Base-by-base conservation (phyloP, 768 basidiomycete species). In the Russula abietina region DNA sequence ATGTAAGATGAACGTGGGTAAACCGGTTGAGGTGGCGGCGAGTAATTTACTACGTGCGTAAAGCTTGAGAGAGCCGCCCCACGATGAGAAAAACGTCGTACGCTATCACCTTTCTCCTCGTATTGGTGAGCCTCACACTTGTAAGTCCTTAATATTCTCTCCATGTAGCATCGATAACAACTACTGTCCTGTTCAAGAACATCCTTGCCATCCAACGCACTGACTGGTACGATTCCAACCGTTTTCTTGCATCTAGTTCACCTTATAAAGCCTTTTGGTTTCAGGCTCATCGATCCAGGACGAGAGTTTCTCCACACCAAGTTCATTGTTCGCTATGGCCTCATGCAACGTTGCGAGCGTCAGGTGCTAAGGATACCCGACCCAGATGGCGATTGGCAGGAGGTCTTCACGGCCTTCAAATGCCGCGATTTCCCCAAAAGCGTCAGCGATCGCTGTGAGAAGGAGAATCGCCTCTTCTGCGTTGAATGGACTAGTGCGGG, bases 31-130 rank as follows among this genome's bases (percentile, higher is more conserved):
- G 52, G 33, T 43, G 36, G 48, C 48, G 26, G 48, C 48, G 26
- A 32, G 19, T 30, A n/a, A n/a, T n/a, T n/a, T n/a, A n/a, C n/a
- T 28, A 30, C 16, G 26, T 32, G 45, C 16, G 33, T 26, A 19
- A 39, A 19, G 39, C 49, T 57, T 41, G 61, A 49, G 32, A 32
- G 36, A 19, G n/a, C 45, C 24, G n/a, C 14, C 43, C 53, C 55
- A 70, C 57, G 32, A 87, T 89, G 87, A 78, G 87, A 65, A 88
- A 87, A 69, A 82, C 79, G 0, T 89, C 86, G 0, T 90, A 90
- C 65, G 81, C 80, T 30, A 65, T 87, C 56, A 81, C 87, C 0
- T 86, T 88, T 67, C 66, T 83, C 61, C 81, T 82, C 32, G 81
- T 87, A 1, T 69, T 78, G 3, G 59, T 80, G 16, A 77, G 79